phyloP scores from a whole-genome alignment of 2,329 filamentous ascomycete genomes.

The Lecanicillium sp. region DNA sequence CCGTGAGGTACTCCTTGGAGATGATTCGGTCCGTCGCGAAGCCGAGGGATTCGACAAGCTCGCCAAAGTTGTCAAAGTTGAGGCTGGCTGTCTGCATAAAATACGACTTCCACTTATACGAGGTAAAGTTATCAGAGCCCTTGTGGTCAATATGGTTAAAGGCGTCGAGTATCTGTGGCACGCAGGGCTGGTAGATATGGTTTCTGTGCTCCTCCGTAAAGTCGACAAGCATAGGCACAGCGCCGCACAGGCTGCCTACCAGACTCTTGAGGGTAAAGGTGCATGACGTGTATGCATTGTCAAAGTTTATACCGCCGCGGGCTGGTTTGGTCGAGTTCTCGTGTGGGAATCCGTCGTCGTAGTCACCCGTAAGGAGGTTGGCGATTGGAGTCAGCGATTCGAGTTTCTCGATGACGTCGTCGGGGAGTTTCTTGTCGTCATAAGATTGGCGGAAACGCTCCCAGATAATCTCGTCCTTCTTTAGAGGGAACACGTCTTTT shows the following conservation, averaged over 20 bases:
- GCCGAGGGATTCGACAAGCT: constrained; percentile 21
- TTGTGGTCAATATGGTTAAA: constrained; percentile 18
- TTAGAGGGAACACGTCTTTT: constrained; percentile 36
- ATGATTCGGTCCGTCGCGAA: constrained; percentile 19
- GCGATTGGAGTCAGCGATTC: constrained; percentile 21
- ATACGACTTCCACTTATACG: constrained; percentile 21
- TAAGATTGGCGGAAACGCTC: constrained; percentile 23
- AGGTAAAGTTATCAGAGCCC: constrained; percentile 12
- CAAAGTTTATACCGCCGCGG: constrained; percentile 31
- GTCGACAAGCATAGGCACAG: constrained; percentile 30
- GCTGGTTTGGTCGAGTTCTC: constrained; percentile 37
- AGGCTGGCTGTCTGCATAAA: constrained; percentile 24
- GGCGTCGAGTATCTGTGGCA: constrained; percentile 28
- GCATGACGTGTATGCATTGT: constrained; percentile 29
- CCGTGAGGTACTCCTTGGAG: constrained; percentile 19
- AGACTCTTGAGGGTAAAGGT: constrained; percentile 38
- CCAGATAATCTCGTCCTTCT: constrained; percentile 29
- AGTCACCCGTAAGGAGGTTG: constrained; percentile 25
- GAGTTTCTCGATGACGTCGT: constrained; percentile 18
- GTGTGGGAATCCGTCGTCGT: constrained; percentile 23
- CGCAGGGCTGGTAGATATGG: constrained; percentile 35
- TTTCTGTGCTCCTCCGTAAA: constrained; percentile 32
- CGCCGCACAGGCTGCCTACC: constrained; percentile 30
- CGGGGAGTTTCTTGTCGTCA: constrained; percentile 23
- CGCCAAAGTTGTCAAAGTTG: constrained; percentile 23